A percentile compares a stretch with the other conserved stretches of the same genome.
Conservation (phyloP, 257 asterid genomes). For the Penstemon davidsonii region DNA sequence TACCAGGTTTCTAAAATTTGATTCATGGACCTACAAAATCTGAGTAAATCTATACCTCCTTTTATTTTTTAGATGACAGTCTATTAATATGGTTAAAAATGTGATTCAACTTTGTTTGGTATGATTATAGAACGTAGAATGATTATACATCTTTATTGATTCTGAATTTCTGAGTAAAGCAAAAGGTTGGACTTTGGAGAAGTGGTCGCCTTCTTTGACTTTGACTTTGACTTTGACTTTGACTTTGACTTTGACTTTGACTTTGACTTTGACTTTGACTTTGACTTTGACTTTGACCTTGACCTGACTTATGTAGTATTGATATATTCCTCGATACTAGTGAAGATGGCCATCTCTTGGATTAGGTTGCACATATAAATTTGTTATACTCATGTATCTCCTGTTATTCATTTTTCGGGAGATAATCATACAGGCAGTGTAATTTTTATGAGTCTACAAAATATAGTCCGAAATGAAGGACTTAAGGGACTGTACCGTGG, state of each 20-base stretch:
- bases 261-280: too few relatives aligned
- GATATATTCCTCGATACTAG: too few relatives aligned
- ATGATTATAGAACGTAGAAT: neutral
- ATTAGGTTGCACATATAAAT: neutral
- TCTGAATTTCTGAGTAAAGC: neutral
- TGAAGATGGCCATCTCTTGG: neutral
- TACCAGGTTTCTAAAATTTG: too few relatives aligned
- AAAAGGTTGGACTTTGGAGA: neutral
- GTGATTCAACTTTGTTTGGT: neutral
- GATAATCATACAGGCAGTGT: slow-evolving; percentile 65
- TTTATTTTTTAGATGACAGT: too few relatives aligned
- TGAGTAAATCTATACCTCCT: neutral
- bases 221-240: too few relatives aligned
- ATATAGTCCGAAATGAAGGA: slow-evolving; percentile 74
- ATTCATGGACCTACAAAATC: neutral
- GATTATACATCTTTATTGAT: neutral
- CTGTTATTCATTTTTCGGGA: slow-evolving; percentile 25
- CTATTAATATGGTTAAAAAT: too few relatives aligned
- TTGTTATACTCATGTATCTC: slow-evolving; percentile 22
- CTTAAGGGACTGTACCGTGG: slow-evolving; percentile 92
- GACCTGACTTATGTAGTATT: neutral
- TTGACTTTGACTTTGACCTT: neutral
- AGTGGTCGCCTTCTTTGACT: neutral
- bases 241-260: too few relatives aligned
- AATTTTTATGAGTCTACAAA: slow-evolving; percentile 70